phyloP scores from a whole-genome alignment of 2,329 filamentous ascomycete species.

The Cladosporium cucumerinum region DNA sequence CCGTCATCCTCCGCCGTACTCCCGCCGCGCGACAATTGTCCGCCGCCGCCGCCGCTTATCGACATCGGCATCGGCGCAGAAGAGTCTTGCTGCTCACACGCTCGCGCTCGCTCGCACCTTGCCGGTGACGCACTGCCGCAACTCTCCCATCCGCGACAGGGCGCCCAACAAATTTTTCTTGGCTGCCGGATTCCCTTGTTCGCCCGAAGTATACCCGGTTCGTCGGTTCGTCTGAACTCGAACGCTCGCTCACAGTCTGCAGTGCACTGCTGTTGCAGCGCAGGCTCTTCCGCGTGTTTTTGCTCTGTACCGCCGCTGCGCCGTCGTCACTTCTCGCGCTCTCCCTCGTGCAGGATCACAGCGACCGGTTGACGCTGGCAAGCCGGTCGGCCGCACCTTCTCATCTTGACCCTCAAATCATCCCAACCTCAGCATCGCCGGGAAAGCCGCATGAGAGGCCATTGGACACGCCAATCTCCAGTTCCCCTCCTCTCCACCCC shows the following conservation, averaged over 20 bases:
- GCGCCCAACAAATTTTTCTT: constrained; percentile 10
- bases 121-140: constrained; percentile 10
- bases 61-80: constrained; percentile 3
- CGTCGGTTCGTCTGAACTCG: neutral
- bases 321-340: constrained; percentile 5
- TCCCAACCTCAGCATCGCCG: constrained; percentile 5
- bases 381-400: constrained; percentile 12
- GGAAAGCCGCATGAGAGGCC: constrained; percentile 19
- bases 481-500: constrained; percentile 19
- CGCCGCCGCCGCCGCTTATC: neutral
- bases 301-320: constrained; percentile 4
- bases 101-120: neutral
- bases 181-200: constrained; percentile 6
- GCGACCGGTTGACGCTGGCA: constrained; percentile 14
- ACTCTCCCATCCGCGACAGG: neutral
- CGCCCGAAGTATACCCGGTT: neutral
- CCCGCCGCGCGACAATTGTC: neutral
- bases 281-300: constrained; percentile 1
- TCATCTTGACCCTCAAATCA: neutral
- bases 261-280: neutral
- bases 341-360: constrained; percentile 9
- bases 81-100: neutral
- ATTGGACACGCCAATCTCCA: constrained; percentile 19
- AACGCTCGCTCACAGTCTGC: neutral
- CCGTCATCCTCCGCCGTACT: neutral